Evolutionary conservation across 139 green algal genomes (phyloP).

Genomic region (Spirogloea muscicola): DNA sequence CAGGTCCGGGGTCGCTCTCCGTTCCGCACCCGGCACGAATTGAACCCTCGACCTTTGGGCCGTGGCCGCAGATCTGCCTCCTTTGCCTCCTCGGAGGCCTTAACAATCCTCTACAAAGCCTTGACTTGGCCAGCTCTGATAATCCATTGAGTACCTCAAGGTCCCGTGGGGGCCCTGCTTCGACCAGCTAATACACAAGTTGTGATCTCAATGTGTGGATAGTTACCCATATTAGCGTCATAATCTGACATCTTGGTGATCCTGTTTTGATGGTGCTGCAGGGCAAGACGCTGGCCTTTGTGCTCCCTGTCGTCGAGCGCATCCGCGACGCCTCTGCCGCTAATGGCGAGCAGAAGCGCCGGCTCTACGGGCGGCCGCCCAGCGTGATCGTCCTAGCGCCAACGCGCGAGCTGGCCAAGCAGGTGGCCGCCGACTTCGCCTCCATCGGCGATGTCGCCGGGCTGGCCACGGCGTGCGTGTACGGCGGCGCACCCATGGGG

Average conservation of each 20-base stretch:
- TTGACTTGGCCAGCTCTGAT: too few relatives aligned
- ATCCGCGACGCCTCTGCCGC: slow-evolving; percentile 46
- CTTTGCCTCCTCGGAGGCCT: too few relatives aligned
- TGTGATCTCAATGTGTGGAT: too few relatives aligned
- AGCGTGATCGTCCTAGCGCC: slow-evolving; percentile 85
- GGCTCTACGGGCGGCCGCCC: slow-evolving; percentile 47
- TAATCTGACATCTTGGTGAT: too few relatives aligned
- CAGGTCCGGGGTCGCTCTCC: slow-evolving; percentile 93
- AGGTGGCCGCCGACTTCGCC: slow-evolving; percentile 77
- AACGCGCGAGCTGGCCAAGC: slow-evolving; percentile 96
- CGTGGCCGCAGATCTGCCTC: neutral
- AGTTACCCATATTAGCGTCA: too few relatives aligned
- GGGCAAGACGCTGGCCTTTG: slow-evolving; percentile 97
- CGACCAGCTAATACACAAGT: too few relatives aligned
- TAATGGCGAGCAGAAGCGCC: neutral
- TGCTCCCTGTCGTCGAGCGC: slow-evolving; percentile 89
- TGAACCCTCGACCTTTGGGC: slow-evolving; percentile 60
- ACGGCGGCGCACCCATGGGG: slow-evolving; percentile 83
- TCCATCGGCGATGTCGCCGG: slow-evolving; percentile 67
- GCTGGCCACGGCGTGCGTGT: slow-evolving; percentile 80
- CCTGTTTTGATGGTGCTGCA: slow-evolving; percentile 36
- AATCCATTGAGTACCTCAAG: too few relatives aligned
- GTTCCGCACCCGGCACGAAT: slow-evolving; percentile 92
- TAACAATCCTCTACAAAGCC: too few relatives aligned
- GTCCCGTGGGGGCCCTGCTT: too few relatives aligned